Evolutionary conservation across 148 eudicot species (phyloP).

Genomic region (Pouteria glomerata): DNA sequence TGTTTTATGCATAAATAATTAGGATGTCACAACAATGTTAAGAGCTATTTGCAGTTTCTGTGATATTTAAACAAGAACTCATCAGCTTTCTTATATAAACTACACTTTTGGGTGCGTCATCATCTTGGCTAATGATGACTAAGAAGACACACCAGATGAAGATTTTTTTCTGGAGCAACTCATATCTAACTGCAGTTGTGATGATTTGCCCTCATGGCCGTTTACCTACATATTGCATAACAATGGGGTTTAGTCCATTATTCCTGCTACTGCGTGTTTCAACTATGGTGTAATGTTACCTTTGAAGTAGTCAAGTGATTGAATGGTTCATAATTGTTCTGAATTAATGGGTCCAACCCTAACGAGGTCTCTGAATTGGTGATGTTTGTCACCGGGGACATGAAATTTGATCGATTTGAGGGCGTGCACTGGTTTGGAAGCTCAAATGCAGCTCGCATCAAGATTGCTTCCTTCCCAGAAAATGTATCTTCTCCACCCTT

Average conservation of each 20-base stretch:
- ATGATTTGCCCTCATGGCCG: slow-evolving; percentile 42
- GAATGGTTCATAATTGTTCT: slow-evolving; percentile 36
- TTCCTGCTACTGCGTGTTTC: neutral
- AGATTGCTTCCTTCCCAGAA: slow-evolving; percentile 30
- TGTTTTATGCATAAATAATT: neutral
- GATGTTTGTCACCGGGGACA: slow-evolving; percentile 23
- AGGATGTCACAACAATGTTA: neutral
- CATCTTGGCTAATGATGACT: no score
- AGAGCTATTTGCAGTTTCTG: slow-evolving; percentile 15
- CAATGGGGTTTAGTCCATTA: neutral
- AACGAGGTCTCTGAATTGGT: slow-evolving; percentile 29
- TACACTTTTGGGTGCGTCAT: no score
- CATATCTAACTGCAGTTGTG: slow-evolving; percentile 47
- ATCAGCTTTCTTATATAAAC: neutral
- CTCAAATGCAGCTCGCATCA: slow-evolving; percentile 31
- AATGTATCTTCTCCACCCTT: slow-evolving; percentile 30
- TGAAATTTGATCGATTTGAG: slow-evolving; percentile 26
- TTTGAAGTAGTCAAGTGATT: slow-evolving; percentile 42
- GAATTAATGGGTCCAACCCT: slow-evolving; percentile 29
- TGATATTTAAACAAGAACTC: neutral
- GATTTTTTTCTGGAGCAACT: slow-evolving; percentile 58
- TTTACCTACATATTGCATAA: slow-evolving; percentile 31
- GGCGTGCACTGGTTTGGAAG: slow-evolving; percentile 26
- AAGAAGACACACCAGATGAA: slow-evolving; percentile 65
- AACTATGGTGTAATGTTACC: slow-evolving; percentile 36